These are phyloP conservation scores for Carallia brachiata DNA, from an alignment of 345 rosid genomes.

Conservation along the genomic window DNA sequence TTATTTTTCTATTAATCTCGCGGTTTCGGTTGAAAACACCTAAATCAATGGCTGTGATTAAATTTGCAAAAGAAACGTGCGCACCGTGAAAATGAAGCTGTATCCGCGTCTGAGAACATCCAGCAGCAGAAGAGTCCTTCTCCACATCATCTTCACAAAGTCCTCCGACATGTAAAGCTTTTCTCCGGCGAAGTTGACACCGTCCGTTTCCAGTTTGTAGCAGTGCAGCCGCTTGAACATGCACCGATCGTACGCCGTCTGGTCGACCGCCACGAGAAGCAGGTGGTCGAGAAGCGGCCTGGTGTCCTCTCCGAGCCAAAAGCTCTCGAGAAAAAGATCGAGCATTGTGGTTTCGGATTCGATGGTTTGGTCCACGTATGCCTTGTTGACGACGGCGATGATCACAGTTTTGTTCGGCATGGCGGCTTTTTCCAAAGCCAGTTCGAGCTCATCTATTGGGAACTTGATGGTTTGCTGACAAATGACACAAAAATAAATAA, in stretches of 20 bases:
- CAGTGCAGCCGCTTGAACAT: constrained; percentile 21
- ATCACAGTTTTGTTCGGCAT: constrained; percentile 37
- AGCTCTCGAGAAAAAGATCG: constrained; percentile 29
- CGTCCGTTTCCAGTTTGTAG: constrained; percentile 25
- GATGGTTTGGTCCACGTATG: constrained; percentile 20
- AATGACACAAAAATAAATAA: no score
- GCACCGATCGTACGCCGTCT: constrained; percentile 22
- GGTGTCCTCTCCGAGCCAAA: constrained; percentile 28
- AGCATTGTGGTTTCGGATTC: constrained; percentile 20
- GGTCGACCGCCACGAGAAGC: constrained; percentile 23
- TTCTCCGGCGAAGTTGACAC: constrained; percentile 19
- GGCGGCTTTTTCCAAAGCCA: constrained; percentile 41
- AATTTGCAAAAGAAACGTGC: not conserved
- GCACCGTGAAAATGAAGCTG: constrained; percentile 29
- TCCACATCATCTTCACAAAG: constrained; percentile 35
- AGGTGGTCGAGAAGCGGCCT: constrained; percentile 23
- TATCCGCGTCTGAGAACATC: constrained; percentile 26
- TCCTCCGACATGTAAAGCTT: constrained; percentile 24
- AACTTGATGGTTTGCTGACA: not conserved
- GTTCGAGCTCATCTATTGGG: constrained; percentile 45
- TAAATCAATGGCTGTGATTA: not conserved
- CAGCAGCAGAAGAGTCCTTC: constrained; percentile 17
- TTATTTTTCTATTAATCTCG: no score
- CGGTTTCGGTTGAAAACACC: no score
- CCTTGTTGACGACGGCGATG: constrained; percentile 26